A percentile compares a stretch with the other conserved stretches of the same genome.
These are phyloP conservation scores for Kwoniella sp. DNA, from an alignment of 768 basidiomycete species.

Conservation along the genomic window DNA sequence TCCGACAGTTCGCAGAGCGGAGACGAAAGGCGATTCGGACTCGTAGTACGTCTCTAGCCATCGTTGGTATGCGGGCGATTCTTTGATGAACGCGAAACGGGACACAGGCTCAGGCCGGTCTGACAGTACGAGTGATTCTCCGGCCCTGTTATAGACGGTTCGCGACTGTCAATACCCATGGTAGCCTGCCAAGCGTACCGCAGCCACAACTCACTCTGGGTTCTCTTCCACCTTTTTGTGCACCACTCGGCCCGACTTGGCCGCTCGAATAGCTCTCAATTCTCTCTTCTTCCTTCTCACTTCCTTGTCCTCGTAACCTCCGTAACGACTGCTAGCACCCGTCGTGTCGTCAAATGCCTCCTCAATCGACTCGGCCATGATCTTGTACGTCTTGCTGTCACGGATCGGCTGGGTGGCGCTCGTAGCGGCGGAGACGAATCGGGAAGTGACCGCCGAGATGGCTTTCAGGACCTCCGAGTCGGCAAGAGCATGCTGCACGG, in stretches of 20 bases:
- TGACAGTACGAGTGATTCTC: slow-evolving; percentile 75
- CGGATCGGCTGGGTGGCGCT: slow-evolving; percentile 95
- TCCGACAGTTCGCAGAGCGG: slow-evolving; percentile 78
- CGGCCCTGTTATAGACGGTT: slow-evolving; percentile 68
- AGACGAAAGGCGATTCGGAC: slow-evolving; percentile 86
- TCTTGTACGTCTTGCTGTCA: slow-evolving; percentile 92
- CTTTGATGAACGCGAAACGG: slow-evolving; percentile 38
- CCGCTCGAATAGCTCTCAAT: slow-evolving; percentile 75
- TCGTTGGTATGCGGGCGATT: slow-evolving; percentile 46
- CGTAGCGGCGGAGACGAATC: slow-evolving; percentile 80
- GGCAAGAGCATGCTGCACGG: slow-evolving; percentile 85
- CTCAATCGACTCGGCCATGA: slow-evolving; percentile 79
- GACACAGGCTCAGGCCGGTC: slow-evolving; percentile 36
- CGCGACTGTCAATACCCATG: neutral
- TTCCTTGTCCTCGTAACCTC: slow-evolving; percentile 95
- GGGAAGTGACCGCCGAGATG: slow-evolving; percentile 79
- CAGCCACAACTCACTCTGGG: slow-evolving; percentile 69
- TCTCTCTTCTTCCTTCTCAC: slow-evolving; percentile 78
- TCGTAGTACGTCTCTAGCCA: slow-evolving; percentile 71
- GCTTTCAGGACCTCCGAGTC: slow-evolving; percentile 94
- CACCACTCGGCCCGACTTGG: slow-evolving; percentile 69
- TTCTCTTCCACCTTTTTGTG: slow-evolving; percentile 66
- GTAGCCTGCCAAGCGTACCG: neutral
- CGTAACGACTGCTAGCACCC: slow-evolving; percentile 65
- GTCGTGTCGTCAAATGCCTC: slow-evolving; percentile 94